phyloP scores from a whole-genome alignment of 345 rosid genomes.

The Hibiscus syriacus region DNA sequence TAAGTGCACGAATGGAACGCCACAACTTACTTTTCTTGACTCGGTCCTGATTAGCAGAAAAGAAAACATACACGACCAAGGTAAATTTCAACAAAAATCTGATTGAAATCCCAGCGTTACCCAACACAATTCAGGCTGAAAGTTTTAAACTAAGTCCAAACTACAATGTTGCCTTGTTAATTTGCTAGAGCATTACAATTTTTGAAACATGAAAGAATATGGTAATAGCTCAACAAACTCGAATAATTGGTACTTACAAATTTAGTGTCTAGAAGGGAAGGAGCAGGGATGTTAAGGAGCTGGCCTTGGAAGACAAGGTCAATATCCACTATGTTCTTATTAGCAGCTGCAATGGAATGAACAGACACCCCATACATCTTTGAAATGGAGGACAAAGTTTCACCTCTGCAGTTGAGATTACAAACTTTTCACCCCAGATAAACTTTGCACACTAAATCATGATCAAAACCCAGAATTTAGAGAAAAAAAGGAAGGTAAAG shows the following conservation, averaged over 20 bases:
- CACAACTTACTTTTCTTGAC: neutral
- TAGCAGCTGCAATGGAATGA: slow-evolving; percentile 6
- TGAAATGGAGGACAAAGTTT: slow-evolving; percentile 12
- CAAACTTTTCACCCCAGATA: neutral
- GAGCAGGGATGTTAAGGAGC: slow-evolving; percentile 5
- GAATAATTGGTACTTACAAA: slow-evolving; percentile 7
- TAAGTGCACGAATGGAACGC: neutral
- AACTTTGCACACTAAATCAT: neutral
- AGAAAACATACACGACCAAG: neutral
- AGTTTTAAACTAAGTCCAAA: neutral
- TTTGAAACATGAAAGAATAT: neutral
- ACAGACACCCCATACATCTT: neutral
- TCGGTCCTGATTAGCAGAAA: neutral
- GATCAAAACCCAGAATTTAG: neutral
- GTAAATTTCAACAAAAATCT: neutral
- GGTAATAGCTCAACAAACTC: neutral
- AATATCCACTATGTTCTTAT: slow-evolving; percentile 2
- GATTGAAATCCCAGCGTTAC: neutral
- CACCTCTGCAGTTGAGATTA: neutral
- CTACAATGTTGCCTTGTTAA: neutral
- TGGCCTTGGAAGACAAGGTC: slow-evolving; percentile 7
- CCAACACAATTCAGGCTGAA: neutral
- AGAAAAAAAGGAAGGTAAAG: neutral
- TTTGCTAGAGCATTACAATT: neutral
- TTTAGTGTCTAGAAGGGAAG: neutral